phyloP scores from a whole-genome alignment of 1,284 basidiomycete species.

The Malassezia sympodialis region DNA sequence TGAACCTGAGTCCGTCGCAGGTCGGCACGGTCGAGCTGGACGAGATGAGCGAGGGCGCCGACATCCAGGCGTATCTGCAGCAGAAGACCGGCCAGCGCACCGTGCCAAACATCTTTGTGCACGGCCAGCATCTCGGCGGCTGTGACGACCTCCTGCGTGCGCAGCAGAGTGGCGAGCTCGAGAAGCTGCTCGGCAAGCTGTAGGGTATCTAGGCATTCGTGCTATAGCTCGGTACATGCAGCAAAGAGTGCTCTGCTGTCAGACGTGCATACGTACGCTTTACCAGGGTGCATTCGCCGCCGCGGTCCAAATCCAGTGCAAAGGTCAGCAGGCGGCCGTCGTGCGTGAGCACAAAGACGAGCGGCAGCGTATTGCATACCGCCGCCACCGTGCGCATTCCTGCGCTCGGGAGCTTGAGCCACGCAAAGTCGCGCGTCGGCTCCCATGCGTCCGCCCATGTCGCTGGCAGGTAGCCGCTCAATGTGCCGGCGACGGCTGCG shows the following conservation, averaged over 20 bases:
- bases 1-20: conserved; percentile 37
- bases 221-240: neutral
- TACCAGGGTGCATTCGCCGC: conserved; percentile 86
- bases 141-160: conserved; percentile 34
- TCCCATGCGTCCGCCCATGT: conserved; percentile 95
- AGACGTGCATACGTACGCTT: conserved; percentile 53
- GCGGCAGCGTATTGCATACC: conserved; percentile 62
- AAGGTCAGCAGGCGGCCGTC: conserved; percentile 94
- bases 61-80: conserved; percentile 46
- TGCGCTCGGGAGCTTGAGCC: conserved; percentile 70
- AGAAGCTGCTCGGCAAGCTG: conserved; percentile 33
- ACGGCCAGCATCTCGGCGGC: conserved; percentile 48
- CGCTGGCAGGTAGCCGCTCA: conserved; percentile 82
- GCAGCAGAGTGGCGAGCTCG: conserved; percentile 43
- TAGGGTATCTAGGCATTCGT: neutral
- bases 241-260: conserved; percentile 5
- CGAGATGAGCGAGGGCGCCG: conserved; percentile 39
- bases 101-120: conserved; percentile 51
- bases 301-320: conserved; percentile 87
- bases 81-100: conserved; percentile 50
- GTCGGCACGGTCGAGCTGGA: conserved; percentile 49
- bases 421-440: conserved; percentile 87
- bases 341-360: conserved; percentile 91
- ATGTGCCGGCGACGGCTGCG: conserved; percentile 50
- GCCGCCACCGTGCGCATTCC: conserved; percentile 53